Percentiles rank a stretch among this genome's conserved stretches.
Evolutionary conservation across 116 monocot genomes (phyloP).

Genomic region (Phalaenopsis hybrid): DNA sequence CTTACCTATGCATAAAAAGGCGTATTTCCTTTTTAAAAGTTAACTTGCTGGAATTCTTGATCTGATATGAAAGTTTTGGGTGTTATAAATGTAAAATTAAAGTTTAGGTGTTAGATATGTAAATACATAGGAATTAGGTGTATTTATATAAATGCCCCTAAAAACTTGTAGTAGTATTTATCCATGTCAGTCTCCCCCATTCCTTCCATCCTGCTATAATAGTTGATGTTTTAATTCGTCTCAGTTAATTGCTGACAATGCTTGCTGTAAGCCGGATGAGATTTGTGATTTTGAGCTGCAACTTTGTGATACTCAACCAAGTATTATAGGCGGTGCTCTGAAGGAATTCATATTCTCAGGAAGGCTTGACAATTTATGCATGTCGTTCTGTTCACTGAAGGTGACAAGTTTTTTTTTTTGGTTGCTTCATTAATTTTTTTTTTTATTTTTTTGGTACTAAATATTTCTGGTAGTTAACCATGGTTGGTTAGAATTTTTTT

Average conservation of each 20-base stretch:
- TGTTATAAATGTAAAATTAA: too few relatives aligned
- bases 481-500: neutral
- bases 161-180: too few relatives aligned
- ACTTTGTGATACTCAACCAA: conserved; percentile 96
- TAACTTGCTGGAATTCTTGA: too few relatives aligned
- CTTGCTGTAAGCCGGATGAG: conserved; percentile 57
- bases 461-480: neutral
- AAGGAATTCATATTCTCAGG: conserved; percentile 98
- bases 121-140: too few relatives aligned
- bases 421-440: neutral
- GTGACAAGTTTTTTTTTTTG: conserved; percentile 19
- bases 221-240: conserved; percentile 14
- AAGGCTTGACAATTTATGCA: conserved; percentile 97
- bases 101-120: too few relatives aligned
- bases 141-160: too few relatives aligned
- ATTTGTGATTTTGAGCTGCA: conserved; percentile 98
- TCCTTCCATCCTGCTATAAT: neutral
- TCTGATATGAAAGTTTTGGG: too few relatives aligned
- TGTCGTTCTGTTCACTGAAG: conserved; percentile 97
- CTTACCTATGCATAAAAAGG: too few relatives aligned
- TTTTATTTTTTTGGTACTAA: neutral
- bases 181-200: too few relatives aligned
- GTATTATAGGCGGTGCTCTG: conserved; percentile 68
- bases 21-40: too few relatives aligned
- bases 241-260: conserved; percentile 70